These are phyloP conservation scores for Imleria badia DNA, from an alignment of 768 basidiomycete species.

Conservation along the genomic window DNA sequence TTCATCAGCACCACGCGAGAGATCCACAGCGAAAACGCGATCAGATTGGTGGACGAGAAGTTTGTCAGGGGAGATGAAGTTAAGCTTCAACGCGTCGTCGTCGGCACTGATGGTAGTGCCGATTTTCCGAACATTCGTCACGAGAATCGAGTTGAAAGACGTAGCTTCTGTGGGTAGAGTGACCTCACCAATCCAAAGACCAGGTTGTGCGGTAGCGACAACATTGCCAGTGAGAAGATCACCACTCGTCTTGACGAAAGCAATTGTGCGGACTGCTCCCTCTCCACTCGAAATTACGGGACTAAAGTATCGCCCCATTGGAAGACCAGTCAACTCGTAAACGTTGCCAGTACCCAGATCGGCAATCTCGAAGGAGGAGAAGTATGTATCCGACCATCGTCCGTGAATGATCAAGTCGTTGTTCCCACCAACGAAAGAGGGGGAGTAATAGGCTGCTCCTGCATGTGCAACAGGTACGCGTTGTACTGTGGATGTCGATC, in stretches of 20 bases:
- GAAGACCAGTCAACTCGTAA: conserved; percentile 54
- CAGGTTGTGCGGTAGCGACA: conserved; percentile 60
- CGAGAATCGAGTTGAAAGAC: conserved; percentile 31
- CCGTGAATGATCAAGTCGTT: conserved; percentile 56
- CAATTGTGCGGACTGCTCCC: conserved; percentile 47
- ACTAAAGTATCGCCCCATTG: conserved; percentile 64
- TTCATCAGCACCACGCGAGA: conserved; percentile 45
- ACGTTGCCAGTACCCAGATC: conserved; percentile 44
- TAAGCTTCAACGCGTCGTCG: conserved; percentile 47
- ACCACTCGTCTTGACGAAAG: conserved; percentile 63
- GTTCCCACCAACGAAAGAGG: conserved; percentile 48
- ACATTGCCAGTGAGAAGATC: conserved; percentile 60
- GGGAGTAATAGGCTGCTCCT: conserved; percentile 60
- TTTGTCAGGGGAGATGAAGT: conserved; percentile 56
- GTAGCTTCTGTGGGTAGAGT: conserved; percentile 41
- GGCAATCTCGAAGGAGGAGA: conserved; percentile 66
- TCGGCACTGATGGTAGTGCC: conserved; percentile 47
- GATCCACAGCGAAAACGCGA: conserved; percentile 50
- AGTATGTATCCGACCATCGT: conserved; percentile 64
- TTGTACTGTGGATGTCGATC: conserved; percentile 34
- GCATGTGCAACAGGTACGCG: conserved; percentile 48
- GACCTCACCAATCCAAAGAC: conserved; percentile 65
- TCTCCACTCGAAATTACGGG: conserved; percentile 50
- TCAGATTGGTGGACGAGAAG: conserved; percentile 59
- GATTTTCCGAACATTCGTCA: conserved; percentile 51